Base-by-base conservation (phyloP, 75 land plant species). In the Ceratopteris richardii region DNA sequence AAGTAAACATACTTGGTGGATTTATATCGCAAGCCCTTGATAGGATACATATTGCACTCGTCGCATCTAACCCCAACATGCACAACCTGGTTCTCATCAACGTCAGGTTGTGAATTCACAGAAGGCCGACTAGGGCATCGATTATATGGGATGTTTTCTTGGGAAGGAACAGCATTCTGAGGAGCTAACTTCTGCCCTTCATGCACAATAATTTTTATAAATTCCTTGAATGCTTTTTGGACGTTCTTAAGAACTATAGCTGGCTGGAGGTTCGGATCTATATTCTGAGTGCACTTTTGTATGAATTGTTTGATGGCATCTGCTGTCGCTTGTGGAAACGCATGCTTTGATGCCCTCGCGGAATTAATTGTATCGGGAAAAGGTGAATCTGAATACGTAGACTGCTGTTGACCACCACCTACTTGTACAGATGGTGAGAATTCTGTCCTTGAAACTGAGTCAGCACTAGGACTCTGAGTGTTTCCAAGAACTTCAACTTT, bases 11-110 rank as follows among this genome's bases (percentile, higher is more conserved):
- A 52, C 54, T 52, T 52, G 25, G 55, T 69, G 24, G 88, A 94
- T 57, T 80, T 79, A 83, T 59, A 94, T 0, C 96, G 70, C 11
- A 81, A 79, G 11, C 99, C 99, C 30, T 70, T 48, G n/a, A 94
- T 90, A 5, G 99, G 99, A 66, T 62, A 61, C 75, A 78, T 76
- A 22, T 81, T 90, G 78, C 98, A 93, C 16, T 84, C 86, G 68
- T 93, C 95, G 61, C 98, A 93, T 1, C 52, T 63, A 44, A 89
- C 63, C 24, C 85, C 87, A 21, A 29, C 17, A 37, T 71, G 73
- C 25, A 31, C 41, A 31, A 69, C 57, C 6, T 33, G 37, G 37
- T 33, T 33, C 37, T 9, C 37, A 33, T 33, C 9, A 33, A 4
- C 37, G 7, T 4, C 9, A 3, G 37, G 9, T 4, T 3, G 9